Evolutionary conservation across 1,284 basidiomycete species (phyloP).

Genomic region (Stygiomarasmius scandens): DNA sequence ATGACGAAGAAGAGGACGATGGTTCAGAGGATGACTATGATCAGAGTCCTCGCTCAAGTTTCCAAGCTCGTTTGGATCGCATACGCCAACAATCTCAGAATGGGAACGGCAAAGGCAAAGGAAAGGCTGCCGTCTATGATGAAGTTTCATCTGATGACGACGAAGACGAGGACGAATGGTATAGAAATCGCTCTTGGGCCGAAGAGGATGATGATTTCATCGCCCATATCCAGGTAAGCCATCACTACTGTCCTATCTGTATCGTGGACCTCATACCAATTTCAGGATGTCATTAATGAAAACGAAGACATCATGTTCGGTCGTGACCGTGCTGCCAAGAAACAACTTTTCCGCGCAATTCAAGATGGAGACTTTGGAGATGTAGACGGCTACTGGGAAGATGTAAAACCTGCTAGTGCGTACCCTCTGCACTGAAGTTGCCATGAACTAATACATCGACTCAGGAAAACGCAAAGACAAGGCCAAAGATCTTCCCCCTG

Average conservation of each 20-base stretch:
- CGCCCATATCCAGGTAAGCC: conserved; percentile 58
- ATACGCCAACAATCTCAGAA: conserved; percentile 31
- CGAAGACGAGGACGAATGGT: conserved; percentile 26
- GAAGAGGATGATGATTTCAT: conserved; percentile 70
- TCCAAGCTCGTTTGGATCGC: conserved; percentile 56
- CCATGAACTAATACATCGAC: background rate
- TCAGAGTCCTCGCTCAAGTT: conserved; percentile 49
- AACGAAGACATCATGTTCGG: conserved; percentile 51
- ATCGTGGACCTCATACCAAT: background rate
- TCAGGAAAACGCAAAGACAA: conserved; percentile 62
- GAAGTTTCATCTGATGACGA: conserved; percentile 41
- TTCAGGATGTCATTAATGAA: conserved; percentile 49
- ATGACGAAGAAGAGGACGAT: conserved; percentile 43
- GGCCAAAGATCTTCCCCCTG: conserved; percentile 54
- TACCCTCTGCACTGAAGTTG: conserved; percentile 11
- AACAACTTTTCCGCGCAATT: conserved; percentile 66
- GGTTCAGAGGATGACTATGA: conserved; percentile 45
- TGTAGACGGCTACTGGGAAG: conserved; percentile 21
- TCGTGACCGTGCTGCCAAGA: conserved; percentile 53
- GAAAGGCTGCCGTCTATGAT: conserved; percentile 46
- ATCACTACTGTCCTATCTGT: background rate
- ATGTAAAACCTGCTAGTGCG: conserved; percentile 34
- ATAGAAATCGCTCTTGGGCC: conserved; percentile 46
- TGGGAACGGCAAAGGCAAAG: conserved; percentile 5
- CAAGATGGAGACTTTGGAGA: conserved; percentile 42